These are phyloP conservation scores for Apiospora hydei DNA, from an alignment of 2,329 filamentous ascomycete genomes.

Conservation along the genomic window DNA sequence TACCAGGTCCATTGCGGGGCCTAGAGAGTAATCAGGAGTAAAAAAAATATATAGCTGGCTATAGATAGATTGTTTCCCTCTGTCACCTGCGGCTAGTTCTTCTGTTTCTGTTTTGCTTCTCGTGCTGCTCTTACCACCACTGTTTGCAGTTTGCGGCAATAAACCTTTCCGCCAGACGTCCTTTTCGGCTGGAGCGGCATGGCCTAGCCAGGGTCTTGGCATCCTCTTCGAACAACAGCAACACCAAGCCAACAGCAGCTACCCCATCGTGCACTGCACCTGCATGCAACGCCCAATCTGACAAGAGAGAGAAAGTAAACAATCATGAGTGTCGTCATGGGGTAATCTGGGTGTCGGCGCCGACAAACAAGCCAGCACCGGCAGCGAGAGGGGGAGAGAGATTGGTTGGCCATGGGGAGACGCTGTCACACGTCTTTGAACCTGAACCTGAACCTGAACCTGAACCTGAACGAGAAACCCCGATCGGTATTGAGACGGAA, in stretches of 20 bases:
- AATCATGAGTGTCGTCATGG: not conserved
- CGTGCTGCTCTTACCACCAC: slow-evolving; percentile 20
- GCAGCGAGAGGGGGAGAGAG: not conserved
- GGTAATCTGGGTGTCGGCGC: slow-evolving; percentile 7
- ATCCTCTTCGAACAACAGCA: not conserved
- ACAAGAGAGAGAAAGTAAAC: not conserved
- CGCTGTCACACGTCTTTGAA: not conserved
- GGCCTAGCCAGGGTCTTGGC: slow-evolving; percentile 12
- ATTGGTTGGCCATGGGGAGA: not conserved
- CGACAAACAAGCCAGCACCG: not conserved
- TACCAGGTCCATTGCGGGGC: not conserved
- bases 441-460: not conserved
- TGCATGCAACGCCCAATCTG: not conserved
- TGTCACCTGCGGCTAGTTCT: not conserved
- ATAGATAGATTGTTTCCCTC: slow-evolving; percentile 19
- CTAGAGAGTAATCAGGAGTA: slow-evolving; percentile 10
- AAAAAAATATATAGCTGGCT: not conserved
- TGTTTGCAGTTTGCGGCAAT: slow-evolving; percentile 14
- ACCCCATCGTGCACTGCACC: slow-evolving; percentile 4
- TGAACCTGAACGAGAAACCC: not conserved
- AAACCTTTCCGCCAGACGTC: not conserved
- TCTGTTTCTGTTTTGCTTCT: slow-evolving; percentile 14
- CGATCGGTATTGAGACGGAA: not conserved
- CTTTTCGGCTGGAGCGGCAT: slow-evolving; percentile 13
- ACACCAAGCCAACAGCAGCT: slow-evolving; percentile 15